Evolutionary conservation across 2,329 filamentous ascomycete species (phyloP).

Genomic region (Fusarium udum): DNA sequence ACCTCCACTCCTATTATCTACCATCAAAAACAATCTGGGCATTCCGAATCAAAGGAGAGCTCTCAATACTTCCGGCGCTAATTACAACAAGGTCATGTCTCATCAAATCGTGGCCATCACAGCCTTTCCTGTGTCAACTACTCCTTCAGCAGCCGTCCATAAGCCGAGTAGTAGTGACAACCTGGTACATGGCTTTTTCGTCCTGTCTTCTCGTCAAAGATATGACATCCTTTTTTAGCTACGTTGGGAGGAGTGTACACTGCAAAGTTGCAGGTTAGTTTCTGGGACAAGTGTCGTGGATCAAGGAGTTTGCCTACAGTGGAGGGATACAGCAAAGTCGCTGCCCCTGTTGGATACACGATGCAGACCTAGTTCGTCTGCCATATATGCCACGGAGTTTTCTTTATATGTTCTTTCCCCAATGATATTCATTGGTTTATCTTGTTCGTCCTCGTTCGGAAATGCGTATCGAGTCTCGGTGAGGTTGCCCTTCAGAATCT

Average conservation of each 20-base stretch:
- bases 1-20: not conserved
- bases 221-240: conserved; percentile 80
- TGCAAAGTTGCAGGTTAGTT: conserved; percentile 50
- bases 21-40: conserved; percentile 10
- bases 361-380: conserved; percentile 88
- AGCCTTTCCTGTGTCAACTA: conserved; percentile 18
- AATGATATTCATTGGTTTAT: conserved; percentile 69
- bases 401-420: conserved; percentile 73
- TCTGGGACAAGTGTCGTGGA: conserved; percentile 44
- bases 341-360: conserved; percentile 79
- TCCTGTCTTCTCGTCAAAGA: conserved; percentile 82
- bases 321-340: conserved; percentile 84
- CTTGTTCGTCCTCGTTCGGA: conserved; percentile 61
- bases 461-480: conserved; percentile 85
- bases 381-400: conserved; percentile 89
- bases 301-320: conserved; percentile 60
- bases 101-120: conserved; percentile 17
- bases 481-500: conserved; percentile 79
- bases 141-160: conserved; percentile 60
- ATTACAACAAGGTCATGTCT: conserved; percentile 35
- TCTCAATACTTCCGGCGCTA: conserved; percentile 23
- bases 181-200: conserved; percentile 76
- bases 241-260: conserved; percentile 92
- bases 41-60: conserved; percentile 6
- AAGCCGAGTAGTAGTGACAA: conserved; percentile 76